Percentiles rank a stretch among this genome's conserved stretches.
These are phyloP conservation scores for Cyamopsis tetragonoloba DNA, from an alignment of 306 rosid genomes.

Conservation along the genomic window DNA sequence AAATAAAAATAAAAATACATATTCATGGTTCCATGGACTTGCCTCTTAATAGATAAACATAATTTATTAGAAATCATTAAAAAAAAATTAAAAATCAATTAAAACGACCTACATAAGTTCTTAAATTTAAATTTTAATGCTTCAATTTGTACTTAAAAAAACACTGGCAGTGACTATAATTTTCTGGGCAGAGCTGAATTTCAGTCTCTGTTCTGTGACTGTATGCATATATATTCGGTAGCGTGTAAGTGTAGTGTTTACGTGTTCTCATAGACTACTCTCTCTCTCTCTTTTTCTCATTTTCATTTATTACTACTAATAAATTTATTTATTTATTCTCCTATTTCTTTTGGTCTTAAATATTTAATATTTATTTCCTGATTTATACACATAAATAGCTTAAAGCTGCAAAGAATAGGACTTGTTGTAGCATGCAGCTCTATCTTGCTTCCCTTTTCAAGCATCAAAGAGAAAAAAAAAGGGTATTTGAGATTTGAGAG, in stretches of 20 bases:
- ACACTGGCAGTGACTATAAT: neutral
- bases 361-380: too few species aligned
- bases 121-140: too few species aligned
- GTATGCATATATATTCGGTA: neutral
- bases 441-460: slow-evolving; percentile 36
- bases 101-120: too few species aligned
- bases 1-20: too few species aligned
- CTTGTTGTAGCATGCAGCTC: slow-evolving; percentile 66
- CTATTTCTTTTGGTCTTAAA: neutral
- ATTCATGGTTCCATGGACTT: too few species aligned
- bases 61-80: too few species aligned
- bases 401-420: slow-evolving; percentile 77
- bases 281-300: slow-evolving; percentile 36
- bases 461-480: slow-evolving; percentile 25
- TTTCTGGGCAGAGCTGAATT: neutral
- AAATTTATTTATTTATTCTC: too few species aligned
- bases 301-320: slow-evolving; percentile 9
- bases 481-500: too few species aligned
- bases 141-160: too few species aligned
- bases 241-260: slow-evolving; percentile 41
- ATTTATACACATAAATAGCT: slow-evolving; percentile 32
- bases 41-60: too few species aligned
- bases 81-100: too few species aligned
- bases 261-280: slow-evolving; percentile 46
- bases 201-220: too few species aligned